Evolutionary conservation across 495 filamentous ascomycete species (phyloP).

Genomic region (Annulohypoxylon bovei): DNA sequence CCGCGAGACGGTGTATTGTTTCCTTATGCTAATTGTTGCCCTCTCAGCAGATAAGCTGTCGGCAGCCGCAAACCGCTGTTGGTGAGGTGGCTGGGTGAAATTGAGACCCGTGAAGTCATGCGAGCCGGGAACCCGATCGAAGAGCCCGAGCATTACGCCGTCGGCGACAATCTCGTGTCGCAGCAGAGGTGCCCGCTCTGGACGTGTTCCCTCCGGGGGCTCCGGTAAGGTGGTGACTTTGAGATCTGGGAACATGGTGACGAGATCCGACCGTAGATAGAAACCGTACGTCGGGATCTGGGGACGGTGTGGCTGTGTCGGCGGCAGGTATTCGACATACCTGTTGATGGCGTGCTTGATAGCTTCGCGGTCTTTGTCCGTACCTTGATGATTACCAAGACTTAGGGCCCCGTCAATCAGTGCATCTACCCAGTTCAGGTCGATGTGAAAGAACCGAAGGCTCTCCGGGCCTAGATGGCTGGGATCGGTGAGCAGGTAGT

Average conservation of each 20-base stretch:
- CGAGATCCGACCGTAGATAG: constrained; percentile 38
- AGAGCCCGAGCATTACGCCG: constrained; percentile 40
- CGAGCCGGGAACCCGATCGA: constrained; percentile 38
- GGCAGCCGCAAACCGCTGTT: constrained; percentile 47
- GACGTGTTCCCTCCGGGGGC: neutral
- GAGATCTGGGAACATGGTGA: constrained; percentile 46
- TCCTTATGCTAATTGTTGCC: constrained; percentile 19
- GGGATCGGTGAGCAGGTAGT: constrained; percentile 55
- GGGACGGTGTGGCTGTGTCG: constrained; percentile 4
- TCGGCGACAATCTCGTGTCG: constrained; percentile 37
- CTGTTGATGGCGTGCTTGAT: constrained; percentile 51
- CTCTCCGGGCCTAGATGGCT: constrained; percentile 51
- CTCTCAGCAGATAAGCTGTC: neutral
- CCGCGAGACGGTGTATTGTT: constrained; percentile 26
- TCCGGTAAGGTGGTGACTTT: constrained; percentile 7
- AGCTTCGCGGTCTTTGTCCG: constrained; percentile 43
- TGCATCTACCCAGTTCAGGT: constrained; percentile 55
- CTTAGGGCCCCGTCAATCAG: constrained; percentile 60
- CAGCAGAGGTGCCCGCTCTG: constrained; percentile 18
- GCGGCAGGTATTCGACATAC: constrained; percentile 31
- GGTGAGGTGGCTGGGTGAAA: constrained; percentile 49
- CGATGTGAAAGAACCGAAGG: constrained; percentile 60
- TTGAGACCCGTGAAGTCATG: constrained; percentile 19
- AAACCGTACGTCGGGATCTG: constrained; percentile 48
- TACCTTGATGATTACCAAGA: constrained; percentile 52